Conservation (phyloP, 129 eudicot species). For the Silybum marianum region DNA sequence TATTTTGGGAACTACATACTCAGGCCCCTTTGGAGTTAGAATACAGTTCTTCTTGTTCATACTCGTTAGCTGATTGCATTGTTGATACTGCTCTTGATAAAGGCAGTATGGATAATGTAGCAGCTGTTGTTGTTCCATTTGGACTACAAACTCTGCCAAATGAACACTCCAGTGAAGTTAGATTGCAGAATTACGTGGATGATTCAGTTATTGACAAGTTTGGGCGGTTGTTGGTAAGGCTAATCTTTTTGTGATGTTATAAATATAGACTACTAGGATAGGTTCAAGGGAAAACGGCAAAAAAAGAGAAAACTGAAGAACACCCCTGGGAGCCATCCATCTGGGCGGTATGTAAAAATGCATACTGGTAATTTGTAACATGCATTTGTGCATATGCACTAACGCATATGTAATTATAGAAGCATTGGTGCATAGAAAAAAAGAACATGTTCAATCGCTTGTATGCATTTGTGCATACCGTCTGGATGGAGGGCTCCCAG, state of each 20-base stretch:
- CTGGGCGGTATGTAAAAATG: too few relatives aligned
- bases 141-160: constrained; percentile 33
- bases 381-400: too few relatives aligned
- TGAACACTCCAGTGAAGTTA: constrained; percentile 34
- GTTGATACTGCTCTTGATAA: constrained; percentile 72
- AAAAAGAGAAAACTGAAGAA: too few relatives aligned
- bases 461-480: too few relatives aligned
- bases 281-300: too few relatives aligned
- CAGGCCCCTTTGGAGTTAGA: constrained; percentile 44
- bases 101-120: constrained; percentile 91
- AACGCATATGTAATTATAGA: too few relatives aligned
- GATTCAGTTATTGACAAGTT: constrained; percentile 56
- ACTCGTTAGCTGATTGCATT: constrained; percentile 86
- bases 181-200: constrained; percentile 35
- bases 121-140: constrained; percentile 78
- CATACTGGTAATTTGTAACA: too few relatives aligned
- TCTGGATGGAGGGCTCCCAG: too few relatives aligned
- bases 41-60: constrained; percentile 58
- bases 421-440: too few relatives aligned
- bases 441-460: too few relatives aligned
- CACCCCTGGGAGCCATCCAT: too few relatives aligned
- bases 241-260: neutral
- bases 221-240: constrained; percentile 82
- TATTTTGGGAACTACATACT: constrained; percentile 62
- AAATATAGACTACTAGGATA: too few relatives aligned